A percentile compares a stretch with the other conserved stretches of the same genome.
Evolutionary conservation across 805 yeast genomes (phyloP).

Genomic region (Hanseniaspora vineae): DNA sequence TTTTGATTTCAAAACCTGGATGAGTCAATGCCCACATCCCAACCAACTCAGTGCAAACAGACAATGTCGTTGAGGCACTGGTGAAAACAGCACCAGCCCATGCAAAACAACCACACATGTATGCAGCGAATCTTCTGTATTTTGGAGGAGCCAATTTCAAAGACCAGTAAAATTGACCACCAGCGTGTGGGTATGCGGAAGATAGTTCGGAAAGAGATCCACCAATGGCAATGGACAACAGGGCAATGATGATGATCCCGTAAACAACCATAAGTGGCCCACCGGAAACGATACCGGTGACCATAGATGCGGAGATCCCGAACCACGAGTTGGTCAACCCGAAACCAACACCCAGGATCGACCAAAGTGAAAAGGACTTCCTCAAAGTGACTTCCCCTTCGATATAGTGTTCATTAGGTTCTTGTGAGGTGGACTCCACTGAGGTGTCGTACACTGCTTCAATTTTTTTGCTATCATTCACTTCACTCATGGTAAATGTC

Average conservation of each 20-base stretch:
- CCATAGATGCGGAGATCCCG: constrained; percentile 47
- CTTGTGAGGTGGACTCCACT: too few species aligned
- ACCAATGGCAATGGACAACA: constrained; percentile 36
- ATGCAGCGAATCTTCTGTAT: constrained; percentile 34
- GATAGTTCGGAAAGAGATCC: constrained; percentile 41
- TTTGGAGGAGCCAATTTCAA: constrained; percentile 39
- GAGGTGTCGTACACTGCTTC: too few species aligned
- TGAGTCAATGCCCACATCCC: constrained; percentile 34
- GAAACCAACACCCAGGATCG: constrained; percentile 47
- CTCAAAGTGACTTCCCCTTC: constrained; percentile 21
- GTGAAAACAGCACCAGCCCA: constrained; percentile 56
- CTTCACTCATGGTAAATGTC: too few species aligned
- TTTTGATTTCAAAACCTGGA: constrained; percentile 26
- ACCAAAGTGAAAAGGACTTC: constrained; percentile 34
- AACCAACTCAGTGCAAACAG: constrained; percentile 40
- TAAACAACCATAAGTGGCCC: constrained; percentile 49
- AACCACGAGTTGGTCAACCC: constrained; percentile 55
- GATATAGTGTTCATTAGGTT: neutral
- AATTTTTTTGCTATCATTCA: too few species aligned
- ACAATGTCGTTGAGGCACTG: constrained; percentile 46
- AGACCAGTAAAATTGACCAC: constrained; percentile 55
- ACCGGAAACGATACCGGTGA: constrained; percentile 44
- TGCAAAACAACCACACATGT: constrained; percentile 51
- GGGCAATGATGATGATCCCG: constrained; percentile 43
- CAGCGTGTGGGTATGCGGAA: constrained; percentile 49